These are phyloP conservation scores for Salix udensis DNA, from an alignment of 345 rosid species.

Conservation along the genomic window DNA sequence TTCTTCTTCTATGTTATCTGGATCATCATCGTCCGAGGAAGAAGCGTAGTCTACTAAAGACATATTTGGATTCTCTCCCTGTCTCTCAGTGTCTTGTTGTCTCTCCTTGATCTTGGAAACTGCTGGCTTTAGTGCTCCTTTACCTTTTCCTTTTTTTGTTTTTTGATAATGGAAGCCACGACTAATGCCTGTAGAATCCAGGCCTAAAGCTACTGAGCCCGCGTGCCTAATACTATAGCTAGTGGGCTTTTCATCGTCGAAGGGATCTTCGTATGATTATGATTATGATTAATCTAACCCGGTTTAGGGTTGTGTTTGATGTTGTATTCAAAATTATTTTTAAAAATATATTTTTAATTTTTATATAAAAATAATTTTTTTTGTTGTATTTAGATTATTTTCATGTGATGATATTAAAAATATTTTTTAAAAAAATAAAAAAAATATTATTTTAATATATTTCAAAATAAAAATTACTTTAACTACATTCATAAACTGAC, in stretches of 20 bases:
- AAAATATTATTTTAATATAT: no score
- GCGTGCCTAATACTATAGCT: not conserved
- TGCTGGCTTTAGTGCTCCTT: not conserved
- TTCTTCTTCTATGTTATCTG: constrained; percentile 24
- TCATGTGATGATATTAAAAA: no score
- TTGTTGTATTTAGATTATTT: no score
- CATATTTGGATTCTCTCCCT: constrained; percentile 30
- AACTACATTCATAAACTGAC: no score
- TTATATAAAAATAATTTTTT: no score
- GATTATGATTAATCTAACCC: no score
- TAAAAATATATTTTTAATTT: no score
- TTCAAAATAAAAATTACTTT: no score
- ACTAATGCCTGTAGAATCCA: not conserved
- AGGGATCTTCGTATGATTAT: no score
- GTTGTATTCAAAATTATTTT: no score
- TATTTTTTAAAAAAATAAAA: no score
- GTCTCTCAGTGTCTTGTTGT: not conserved
- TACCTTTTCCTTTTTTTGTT: not conserved
- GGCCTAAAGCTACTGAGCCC: not conserved
- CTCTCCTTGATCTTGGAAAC: not conserved
- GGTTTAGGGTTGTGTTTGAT: no score
- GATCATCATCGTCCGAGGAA: constrained; percentile 54
- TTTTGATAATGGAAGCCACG: not conserved
- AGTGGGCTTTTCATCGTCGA: not conserved
- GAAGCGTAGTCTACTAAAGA: constrained; percentile 69